These are phyloP conservation scores for Colletotrichum sp. DNA, from an alignment of 2,329 filamentous ascomycete genomes.

Conservation along the genomic window DNA sequence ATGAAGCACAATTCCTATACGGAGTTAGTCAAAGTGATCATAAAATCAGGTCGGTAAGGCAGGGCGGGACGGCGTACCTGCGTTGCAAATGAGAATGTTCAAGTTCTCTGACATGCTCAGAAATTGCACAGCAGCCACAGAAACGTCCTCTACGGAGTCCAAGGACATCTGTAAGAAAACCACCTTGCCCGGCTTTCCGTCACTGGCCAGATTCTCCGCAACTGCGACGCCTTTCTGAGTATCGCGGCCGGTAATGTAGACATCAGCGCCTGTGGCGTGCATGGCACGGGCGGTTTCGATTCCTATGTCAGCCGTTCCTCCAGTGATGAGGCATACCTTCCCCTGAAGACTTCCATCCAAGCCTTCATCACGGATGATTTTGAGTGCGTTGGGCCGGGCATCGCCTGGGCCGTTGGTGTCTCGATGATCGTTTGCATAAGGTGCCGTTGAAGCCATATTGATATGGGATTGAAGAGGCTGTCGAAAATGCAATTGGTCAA, in stretches of 20 bases:
- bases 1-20: neutral
- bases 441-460: neutral
- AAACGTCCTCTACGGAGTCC: neutral
- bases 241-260: conserved; percentile 48
- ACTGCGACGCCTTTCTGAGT: conserved; percentile 28
- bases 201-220: conserved; percentile 16
- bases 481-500: neutral
- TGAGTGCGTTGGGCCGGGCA: conserved; percentile 38
- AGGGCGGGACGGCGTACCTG: neutral
- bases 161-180: neutral
- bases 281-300: conserved; percentile 47
- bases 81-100: neutral
- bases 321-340: conserved; percentile 46
- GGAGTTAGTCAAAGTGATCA: neutral
- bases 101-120: neutral
- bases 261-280: conserved; percentile 43
- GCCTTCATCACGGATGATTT: conserved; percentile 37
- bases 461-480: neutral
- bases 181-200: neutral
- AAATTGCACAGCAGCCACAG: neutral
- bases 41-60: neutral
- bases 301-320: conserved; percentile 45
- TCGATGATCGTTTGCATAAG: neutral
- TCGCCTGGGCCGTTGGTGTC: conserved; percentile 35
- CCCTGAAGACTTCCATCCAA: conserved; percentile 31